These are phyloP conservation scores for Uncinocarpus reesii DNA, from an alignment of 2,329 filamentous ascomycete genomes.

Conservation along the genomic window DNA sequence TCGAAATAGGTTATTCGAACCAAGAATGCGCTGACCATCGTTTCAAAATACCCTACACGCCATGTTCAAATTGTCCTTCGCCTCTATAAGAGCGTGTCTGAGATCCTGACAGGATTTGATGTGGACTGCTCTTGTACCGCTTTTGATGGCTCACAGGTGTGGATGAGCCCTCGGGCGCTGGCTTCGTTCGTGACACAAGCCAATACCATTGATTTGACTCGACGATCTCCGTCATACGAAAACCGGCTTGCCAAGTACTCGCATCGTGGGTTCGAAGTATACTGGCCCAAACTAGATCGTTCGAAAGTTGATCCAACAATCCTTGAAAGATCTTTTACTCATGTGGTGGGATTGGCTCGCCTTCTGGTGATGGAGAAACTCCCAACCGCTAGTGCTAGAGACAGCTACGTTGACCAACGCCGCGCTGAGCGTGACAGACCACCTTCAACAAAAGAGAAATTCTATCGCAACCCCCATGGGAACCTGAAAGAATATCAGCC, in stretches of 20 bases:
- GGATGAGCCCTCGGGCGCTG: constrained; percentile 64
- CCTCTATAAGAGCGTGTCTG: constrained; percentile 71
- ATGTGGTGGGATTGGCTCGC: constrained; percentile 66
- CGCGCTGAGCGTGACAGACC: constrained; percentile 64
- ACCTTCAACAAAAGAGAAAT: constrained; percentile 38
- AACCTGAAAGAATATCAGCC: constrained; percentile 70
- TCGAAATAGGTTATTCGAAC: constrained; percentile 56
- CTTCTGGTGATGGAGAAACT: constrained; percentile 70
- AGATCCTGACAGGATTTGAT: constrained; percentile 80
- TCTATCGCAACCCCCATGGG: constrained; percentile 41
- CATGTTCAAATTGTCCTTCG: constrained; percentile 80
- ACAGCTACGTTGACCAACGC: constrained; percentile 59
- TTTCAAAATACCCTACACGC: constrained; percentile 69
- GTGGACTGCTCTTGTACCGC: constrained; percentile 75
- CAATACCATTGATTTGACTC: constrained; percentile 68
- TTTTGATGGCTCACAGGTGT: constrained; percentile 72
- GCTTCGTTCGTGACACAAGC: constrained; percentile 71
- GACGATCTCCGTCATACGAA: constrained; percentile 77
- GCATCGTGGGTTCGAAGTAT: constrained; percentile 72
- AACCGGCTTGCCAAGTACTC: constrained; percentile 79
- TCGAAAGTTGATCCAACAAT: constrained; percentile 74
- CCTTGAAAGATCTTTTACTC: constrained; percentile 67
- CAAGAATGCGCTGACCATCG: constrained; percentile 80
- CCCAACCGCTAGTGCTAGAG: constrained; percentile 57
- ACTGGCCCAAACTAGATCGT: constrained; percentile 65